Evolutionary conservation across 257 asterid genomes (phyloP).

Genomic region (Pogostemon cablin): DNA sequence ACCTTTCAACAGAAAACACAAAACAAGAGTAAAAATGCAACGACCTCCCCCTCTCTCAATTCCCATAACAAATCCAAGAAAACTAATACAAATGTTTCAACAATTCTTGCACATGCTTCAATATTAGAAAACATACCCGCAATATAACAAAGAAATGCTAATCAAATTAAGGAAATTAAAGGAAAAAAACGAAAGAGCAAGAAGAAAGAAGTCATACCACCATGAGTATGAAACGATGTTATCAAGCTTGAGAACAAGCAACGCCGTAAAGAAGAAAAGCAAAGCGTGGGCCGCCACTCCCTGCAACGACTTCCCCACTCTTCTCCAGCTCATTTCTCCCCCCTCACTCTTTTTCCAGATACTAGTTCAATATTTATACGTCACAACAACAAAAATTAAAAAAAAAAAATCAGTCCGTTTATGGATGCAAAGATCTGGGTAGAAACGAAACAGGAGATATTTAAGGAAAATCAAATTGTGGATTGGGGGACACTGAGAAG

Average conservation of each 20-base stretch:
- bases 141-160: not conserved
- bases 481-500: slow-evolving; percentile 21
- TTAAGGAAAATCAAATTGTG: slow-evolving; percentile 18
- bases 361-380: too few species aligned
- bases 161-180: slow-evolving; percentile 2
- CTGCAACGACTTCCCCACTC: slow-evolving; percentile 85
- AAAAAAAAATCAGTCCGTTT: not conserved
- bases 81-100: slow-evolving; percentile 15
- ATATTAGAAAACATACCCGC: not conserved
- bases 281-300: slow-evolving; percentile 73
- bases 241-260: slow-evolving; percentile 90
- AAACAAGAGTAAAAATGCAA: not conserved
- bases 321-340: slow-evolving; percentile 85
- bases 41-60: slow-evolving; percentile 5
- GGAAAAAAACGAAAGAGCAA: not conserved
- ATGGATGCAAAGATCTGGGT: slow-evolving; percentile 7
- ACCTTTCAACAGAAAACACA: not conserved
- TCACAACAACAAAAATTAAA: not conserved
- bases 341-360: slow-evolving; percentile 29
- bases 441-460: slow-evolving; percentile 17
- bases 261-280: slow-evolving; percentile 67
- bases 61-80: slow-evolving; percentile 11
- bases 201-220: slow-evolving; percentile 61
- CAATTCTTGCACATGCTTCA: slow-evolving; percentile 21
- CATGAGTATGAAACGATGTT: slow-evolving; percentile 67